Conservation (phyloP, 352 stramenopile species). For the Globisporangium spiculum region DNA sequence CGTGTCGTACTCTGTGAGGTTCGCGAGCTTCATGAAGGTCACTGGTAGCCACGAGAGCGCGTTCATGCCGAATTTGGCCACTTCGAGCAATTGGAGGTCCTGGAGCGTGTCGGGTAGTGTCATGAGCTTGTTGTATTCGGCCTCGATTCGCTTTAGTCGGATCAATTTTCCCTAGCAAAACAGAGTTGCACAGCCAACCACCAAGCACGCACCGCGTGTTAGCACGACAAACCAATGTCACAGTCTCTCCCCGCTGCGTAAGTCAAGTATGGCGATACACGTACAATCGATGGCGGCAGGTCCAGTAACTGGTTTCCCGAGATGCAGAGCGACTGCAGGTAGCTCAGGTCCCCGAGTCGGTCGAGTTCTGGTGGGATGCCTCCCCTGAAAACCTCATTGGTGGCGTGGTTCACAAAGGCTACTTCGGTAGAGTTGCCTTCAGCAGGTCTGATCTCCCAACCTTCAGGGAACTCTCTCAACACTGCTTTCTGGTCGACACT, state of each 20-base stretch:
- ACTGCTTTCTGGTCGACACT: constrained; percentile 3
- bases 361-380: constrained; percentile 50
- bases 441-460: constrained; percentile 46
- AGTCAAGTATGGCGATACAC: constrained; percentile 2
- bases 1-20: constrained; percentile 47
- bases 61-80: constrained; percentile 60
- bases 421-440: constrained; percentile 34
- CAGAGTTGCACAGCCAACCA: constrained; percentile 12
- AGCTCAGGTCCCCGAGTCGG: constrained; percentile 40
- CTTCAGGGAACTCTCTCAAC: constrained; percentile 27
- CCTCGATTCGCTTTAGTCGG: constrained; percentile 53
- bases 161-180: constrained; percentile 46
- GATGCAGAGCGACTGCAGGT: constrained; percentile 43
- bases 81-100: constrained; percentile 40
- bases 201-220: too few species aligned
- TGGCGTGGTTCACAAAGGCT: constrained; percentile 50
- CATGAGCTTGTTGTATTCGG: constrained; percentile 69
- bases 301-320: constrained; percentile 62
- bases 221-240: neutral
- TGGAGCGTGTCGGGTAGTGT: constrained; percentile 54
- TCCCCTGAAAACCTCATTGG: constrained; percentile 22
- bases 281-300: constrained; percentile 61
- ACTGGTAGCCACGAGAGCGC: constrained; percentile 40
- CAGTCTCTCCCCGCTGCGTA: too few species aligned
- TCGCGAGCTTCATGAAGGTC: constrained; percentile 47